Percentiles rank a stretch among this genome's conserved stretches.
Evolutionary conservation across 306 rosid species (phyloP).

Genomic region (Cyamopsis tetragonoloba): DNA sequence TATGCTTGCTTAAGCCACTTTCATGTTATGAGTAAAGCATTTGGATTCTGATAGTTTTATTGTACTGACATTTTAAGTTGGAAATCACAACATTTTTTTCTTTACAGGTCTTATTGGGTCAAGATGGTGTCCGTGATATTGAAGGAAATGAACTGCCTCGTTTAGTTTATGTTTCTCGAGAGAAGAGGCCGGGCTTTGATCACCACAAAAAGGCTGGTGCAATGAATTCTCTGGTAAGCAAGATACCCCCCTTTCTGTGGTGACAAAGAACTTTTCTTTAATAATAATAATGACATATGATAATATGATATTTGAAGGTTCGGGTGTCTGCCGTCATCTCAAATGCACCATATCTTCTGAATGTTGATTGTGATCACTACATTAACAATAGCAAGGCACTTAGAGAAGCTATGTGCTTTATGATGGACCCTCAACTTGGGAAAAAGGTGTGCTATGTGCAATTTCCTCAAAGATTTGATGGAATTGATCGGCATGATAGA

Average conservation of each 20-base stretch:
- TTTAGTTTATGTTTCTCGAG: conserved; percentile 86
- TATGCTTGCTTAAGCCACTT: not conserved
- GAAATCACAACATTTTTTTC: not conserved
- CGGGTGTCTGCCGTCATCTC: conserved; percentile 84
- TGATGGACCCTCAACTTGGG: conserved; percentile 97
- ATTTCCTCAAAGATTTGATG: conserved; percentile 97
- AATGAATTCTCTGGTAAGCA: conserved; percentile 80
- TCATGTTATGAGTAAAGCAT: not conserved
- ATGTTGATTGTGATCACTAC: conserved; percentile 97
- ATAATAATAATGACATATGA: too few relatives aligned
- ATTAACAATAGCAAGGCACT: conserved; percentile 97
- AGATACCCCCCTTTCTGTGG: too few relatives aligned
- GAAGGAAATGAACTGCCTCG: conserved; percentile 93
- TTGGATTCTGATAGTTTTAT: not conserved
- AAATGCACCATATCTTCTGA: conserved; percentile 87
- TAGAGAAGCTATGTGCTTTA: conserved; percentile 97
- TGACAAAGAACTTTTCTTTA: too few relatives aligned
- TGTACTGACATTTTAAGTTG: not conserved
- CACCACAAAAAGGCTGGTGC: conserved; percentile 99
- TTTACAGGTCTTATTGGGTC: conserved; percentile 81
- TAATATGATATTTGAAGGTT: conserved; percentile 53
- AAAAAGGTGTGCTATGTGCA: conserved; percentile 93
- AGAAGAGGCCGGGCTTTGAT: conserved; percentile 94
- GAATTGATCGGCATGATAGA: conserved; percentile 92
- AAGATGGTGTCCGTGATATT: conserved; percentile 71